Evolutionary conservation across 306 rosid genomes (phyloP).

Genomic region (Vigna nakashimae): DNA sequence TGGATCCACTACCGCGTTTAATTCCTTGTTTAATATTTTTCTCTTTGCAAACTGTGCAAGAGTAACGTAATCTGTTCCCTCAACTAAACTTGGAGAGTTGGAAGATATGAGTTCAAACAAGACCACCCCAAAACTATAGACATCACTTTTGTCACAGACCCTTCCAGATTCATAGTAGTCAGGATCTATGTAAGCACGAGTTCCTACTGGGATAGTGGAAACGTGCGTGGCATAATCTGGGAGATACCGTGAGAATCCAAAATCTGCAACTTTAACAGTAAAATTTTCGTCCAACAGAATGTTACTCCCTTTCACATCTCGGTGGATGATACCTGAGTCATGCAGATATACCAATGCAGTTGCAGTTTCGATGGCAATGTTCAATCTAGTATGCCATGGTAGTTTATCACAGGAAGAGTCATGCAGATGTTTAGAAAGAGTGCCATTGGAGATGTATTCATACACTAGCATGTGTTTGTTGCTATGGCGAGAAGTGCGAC

Average conservation of each 20-base stretch:
- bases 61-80: background rate
- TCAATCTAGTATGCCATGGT: constrained; percentile 62
- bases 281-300: constrained; percentile 61
- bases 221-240: constrained; percentile 45
- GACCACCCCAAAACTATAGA: constrained; percentile 75
- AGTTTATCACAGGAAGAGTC: background rate
- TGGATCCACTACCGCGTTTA: constrained; percentile 60
- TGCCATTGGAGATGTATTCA: constrained; percentile 65
- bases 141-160: constrained; percentile 70
- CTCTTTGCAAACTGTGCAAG: constrained; percentile 50
- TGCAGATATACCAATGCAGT: constrained; percentile 69
- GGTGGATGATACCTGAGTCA: constrained; percentile 71
- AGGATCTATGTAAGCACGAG: constrained; percentile 63
- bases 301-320: constrained; percentile 66
- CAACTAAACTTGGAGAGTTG: background rate
- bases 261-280: constrained; percentile 73
- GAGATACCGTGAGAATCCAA: constrained; percentile 66
- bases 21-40: constrained; percentile 51
- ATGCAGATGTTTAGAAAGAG: constrained; percentile 67
- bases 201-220: constrained; percentile 38
- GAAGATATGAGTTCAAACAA: constrained; percentile 71
- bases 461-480: constrained; percentile 66
- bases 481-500: constrained; percentile 56
- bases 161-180: constrained; percentile 60
- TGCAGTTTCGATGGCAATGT: constrained; percentile 71